Conservation (phyloP, 768 basidiomycete species). For the Boletales sp. region DNA sequence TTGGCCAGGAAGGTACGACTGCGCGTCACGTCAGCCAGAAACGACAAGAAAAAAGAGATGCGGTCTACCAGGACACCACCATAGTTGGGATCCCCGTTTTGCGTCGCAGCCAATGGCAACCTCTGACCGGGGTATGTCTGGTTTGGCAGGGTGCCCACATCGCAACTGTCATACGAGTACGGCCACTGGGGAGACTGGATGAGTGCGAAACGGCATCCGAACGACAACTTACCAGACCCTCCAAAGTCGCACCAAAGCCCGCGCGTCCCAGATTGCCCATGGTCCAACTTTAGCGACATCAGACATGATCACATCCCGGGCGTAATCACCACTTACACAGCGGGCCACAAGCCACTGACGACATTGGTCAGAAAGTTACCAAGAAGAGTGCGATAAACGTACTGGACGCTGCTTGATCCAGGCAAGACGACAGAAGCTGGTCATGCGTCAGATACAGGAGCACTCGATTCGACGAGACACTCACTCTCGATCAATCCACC, state of each 20-base stretch:
- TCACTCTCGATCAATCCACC: constrained; percentile 63
- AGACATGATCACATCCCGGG: constrained; percentile 3
- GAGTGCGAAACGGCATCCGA: not conserved
- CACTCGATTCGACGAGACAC: not conserved
- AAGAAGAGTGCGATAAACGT: constrained; percentile 4
- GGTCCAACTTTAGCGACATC: constrained; percentile 37
- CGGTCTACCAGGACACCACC: constrained; percentile 22
- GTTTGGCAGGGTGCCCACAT: constrained; percentile 75
- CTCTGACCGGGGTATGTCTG: constrained; percentile 53
- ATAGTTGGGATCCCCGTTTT: constrained; percentile 35
- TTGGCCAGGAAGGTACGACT: constrained; percentile 55
- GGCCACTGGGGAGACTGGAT: constrained; percentile 40
- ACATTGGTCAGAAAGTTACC: constrained; percentile 4
- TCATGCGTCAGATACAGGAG: constrained; percentile 4
- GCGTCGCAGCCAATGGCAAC: constrained; percentile 42
- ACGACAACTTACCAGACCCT: constrained; percentile 53
- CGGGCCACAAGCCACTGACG: constrained; percentile 46
- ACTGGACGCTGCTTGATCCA: constrained; percentile 38
- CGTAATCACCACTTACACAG: constrained; percentile 30
- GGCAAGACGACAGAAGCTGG: constrained; percentile 39
- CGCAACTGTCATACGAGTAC: constrained; percentile 58
- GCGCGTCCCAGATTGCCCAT: constrained; percentile 53
- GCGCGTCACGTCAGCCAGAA: constrained; percentile 1
- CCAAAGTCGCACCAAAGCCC: constrained; percentile 54
- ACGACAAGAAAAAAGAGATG: constrained; percentile 1